Conservation (phyloP, 164 flowering plant genomes). For the Euptelea pleiosperma region DNA sequence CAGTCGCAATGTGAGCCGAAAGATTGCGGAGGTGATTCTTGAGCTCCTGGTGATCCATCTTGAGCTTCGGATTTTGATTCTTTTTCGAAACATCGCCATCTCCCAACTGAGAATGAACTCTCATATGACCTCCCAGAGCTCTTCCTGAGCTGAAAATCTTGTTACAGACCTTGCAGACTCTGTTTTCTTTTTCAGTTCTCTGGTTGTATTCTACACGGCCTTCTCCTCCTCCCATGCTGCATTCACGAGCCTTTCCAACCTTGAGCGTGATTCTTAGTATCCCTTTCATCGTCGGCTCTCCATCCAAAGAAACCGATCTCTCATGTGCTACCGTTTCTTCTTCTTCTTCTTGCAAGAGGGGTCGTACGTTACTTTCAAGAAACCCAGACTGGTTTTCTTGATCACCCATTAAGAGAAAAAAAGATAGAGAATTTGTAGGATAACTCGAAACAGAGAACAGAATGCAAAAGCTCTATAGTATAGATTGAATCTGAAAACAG, state of each 20-base stretch:
- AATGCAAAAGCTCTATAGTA: too few species aligned
- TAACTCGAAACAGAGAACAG: too few species aligned
- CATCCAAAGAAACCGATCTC: neutral
- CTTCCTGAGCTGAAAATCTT: conserved; percentile 42
- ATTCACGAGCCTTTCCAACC: neutral
- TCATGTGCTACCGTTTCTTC: neutral
- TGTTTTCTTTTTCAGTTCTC: neutral
- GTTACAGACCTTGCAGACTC: conserved; percentile 27
- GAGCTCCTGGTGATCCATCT: neutral
- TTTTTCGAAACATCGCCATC: neutral
- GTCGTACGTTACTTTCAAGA: too few species aligned
- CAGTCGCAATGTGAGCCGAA: neutral
- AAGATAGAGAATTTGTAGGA: too few species aligned
- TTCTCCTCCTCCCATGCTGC: neutral
- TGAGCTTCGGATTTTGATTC: neutral
- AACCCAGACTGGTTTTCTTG: too few species aligned
- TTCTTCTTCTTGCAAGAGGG: too few species aligned
- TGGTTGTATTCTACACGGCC: neutral
- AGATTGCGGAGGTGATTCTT: neutral
- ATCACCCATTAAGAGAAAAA: too few species aligned
- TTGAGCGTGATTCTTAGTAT: conserved; percentile 15
- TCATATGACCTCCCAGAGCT: conserved; percentile 62
- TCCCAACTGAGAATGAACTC: conserved; percentile 26
- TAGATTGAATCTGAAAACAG: too few species aligned
- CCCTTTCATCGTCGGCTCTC: neutral